Percentiles rank a stretch among this genome's conserved stretches.
These are phyloP conservation scores for Emergomyces pasteurianus DNA, from an alignment of 2,329 filamentous ascomycete species.

Conservation along the genomic window DNA sequence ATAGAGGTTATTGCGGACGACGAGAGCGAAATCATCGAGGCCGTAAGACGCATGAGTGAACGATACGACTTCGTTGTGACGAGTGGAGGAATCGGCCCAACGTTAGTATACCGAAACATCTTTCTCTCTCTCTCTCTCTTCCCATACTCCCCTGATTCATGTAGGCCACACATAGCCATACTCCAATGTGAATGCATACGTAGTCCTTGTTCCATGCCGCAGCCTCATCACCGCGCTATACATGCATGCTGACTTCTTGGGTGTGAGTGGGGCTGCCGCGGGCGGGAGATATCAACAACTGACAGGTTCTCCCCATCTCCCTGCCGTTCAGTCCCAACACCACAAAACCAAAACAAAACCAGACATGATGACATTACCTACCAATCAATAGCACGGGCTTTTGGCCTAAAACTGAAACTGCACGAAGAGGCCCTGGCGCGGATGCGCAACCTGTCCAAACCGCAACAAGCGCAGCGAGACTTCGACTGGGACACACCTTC, in stretches of 20 bases:
- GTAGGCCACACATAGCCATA: not conserved
- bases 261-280: not conserved
- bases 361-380: slow-evolving; percentile 98
- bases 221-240: not conserved
- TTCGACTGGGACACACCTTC: slow-evolving; percentile 81
- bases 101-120: slow-evolving; percentile 43
- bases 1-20: slow-evolving; percentile 91
- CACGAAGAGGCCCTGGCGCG: slow-evolving; percentile 65
- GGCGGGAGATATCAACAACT: not conserved
- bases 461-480: slow-evolving; percentile 57
- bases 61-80: slow-evolving; percentile 93
- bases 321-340: not conserved
- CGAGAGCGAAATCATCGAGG: slow-evolving; percentile 79
- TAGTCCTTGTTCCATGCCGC: not conserved
- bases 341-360: slow-evolving; percentile 1
- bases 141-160: not conserved
- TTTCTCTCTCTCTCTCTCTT: not conserved
- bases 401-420: slow-evolving; percentile 61
- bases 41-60: slow-evolving; percentile 71
- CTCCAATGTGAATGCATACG: not conserved
- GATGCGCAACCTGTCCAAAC: slow-evolving; percentile 73
- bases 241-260: not conserved
- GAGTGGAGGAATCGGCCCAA: slow-evolving; percentile 89
- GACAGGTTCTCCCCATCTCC: not conserved
- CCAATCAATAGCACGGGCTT: slow-evolving; percentile 82